Percentiles rank a stretch among this genome's conserved stretches.
These are phyloP conservation scores for Chaetomidium leptoderma DNA, from an alignment of 495 filamentous ascomycete genomes.

Conservation along the genomic window DNA sequence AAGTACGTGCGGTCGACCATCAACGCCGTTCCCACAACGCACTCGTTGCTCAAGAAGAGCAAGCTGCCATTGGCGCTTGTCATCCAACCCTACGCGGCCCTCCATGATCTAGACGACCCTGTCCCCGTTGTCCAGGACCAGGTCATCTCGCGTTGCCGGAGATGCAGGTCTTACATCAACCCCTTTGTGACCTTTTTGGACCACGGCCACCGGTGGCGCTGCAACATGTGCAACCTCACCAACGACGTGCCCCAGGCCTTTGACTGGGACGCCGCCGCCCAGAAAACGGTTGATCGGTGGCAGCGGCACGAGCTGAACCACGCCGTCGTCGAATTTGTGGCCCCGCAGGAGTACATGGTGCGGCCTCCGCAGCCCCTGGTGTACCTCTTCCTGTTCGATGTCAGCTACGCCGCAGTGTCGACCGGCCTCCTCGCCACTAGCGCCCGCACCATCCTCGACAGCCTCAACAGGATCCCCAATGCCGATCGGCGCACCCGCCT, in stretches of 20 bases:
- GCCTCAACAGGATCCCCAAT: slow-evolving; percentile 93
- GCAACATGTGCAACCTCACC: slow-evolving; percentile 98
- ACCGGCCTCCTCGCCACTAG: slow-evolving; percentile 92
- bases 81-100: slow-evolving; percentile 88
- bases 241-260: slow-evolving; percentile 98
- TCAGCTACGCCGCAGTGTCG: slow-evolving; percentile 86
- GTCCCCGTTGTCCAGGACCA: slow-evolving; percentile 93
- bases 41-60: slow-evolving; percentile 91
- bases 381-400: slow-evolving; percentile 97
- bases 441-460: slow-evolving; percentile 90
- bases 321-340: slow-evolving; percentile 92
- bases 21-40: slow-evolving; percentile 86
- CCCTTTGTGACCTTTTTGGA: slow-evolving; percentile 95
- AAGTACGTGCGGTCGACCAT: slow-evolving; percentile 95
- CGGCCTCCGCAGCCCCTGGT: slow-evolving; percentile 93
- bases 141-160: slow-evolving; percentile 91
- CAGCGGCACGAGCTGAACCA: slow-evolving; percentile 88
- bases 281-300: slow-evolving; percentile 87
- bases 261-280: slow-evolving; percentile 89
- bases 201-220: slow-evolving; percentile 95
- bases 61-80: slow-evolving; percentile 92
- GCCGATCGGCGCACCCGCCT: slow-evolving; percentile 87
- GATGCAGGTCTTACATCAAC: slow-evolving; percentile 96
- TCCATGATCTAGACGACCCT: slow-evolving; percentile 87
- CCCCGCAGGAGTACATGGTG: slow-evolving; percentile 99